Evolutionary conservation across 768 basidiomycete genomes (phyloP).

Genomic region (Boletus huronensis): DNA sequence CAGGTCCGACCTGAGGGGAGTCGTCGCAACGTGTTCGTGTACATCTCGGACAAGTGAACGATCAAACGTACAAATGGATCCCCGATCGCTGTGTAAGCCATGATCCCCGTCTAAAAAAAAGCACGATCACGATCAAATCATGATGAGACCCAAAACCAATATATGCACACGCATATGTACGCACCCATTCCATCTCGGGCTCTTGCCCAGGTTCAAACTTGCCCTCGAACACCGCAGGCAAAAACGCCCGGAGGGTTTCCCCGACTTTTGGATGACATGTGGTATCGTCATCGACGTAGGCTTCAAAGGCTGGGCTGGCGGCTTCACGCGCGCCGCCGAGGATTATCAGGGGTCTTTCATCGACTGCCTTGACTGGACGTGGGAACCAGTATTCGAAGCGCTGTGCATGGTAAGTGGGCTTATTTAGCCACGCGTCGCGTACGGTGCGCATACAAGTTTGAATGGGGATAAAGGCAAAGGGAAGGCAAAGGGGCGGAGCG

Average conservation of each 20-base stretch:
- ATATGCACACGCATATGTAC: constrained; percentile 13
- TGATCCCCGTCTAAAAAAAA: constrained; percentile 66
- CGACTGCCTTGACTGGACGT: constrained; percentile 39
- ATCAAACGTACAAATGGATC: constrained; percentile 61
- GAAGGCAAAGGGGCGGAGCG: background rate
- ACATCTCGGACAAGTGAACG: background rate
- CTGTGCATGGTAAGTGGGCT: constrained; percentile 9
- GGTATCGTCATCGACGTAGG: constrained; percentile 57
- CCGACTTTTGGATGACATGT: constrained; percentile 46
- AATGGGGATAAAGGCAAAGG: background rate
- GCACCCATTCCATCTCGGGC: constrained; percentile 81
- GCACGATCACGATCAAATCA: background rate
- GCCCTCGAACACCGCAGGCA: constrained; percentile 55
- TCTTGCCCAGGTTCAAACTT: constrained; percentile 46
- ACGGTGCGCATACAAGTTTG: too few relatives aligned
- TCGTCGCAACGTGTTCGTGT: background rate
- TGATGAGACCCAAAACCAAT: background rate
- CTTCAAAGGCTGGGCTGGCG: constrained; percentile 42
- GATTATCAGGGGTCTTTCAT: constrained; percentile 56
- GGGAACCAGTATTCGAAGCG: constrained; percentile 82
- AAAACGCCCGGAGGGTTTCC: constrained; percentile 49
- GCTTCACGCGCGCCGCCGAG: constrained; percentile 65
- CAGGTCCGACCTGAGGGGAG: constrained; percentile 56
- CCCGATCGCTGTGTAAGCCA: constrained; percentile 61
- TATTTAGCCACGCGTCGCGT: background rate